A percentile compares a stretch with the other conserved stretches of the same genome.
phyloP scores from a whole-genome alignment of 2,329 filamentous ascomycete species.

The Penicillium sclerotigenum region DNA sequence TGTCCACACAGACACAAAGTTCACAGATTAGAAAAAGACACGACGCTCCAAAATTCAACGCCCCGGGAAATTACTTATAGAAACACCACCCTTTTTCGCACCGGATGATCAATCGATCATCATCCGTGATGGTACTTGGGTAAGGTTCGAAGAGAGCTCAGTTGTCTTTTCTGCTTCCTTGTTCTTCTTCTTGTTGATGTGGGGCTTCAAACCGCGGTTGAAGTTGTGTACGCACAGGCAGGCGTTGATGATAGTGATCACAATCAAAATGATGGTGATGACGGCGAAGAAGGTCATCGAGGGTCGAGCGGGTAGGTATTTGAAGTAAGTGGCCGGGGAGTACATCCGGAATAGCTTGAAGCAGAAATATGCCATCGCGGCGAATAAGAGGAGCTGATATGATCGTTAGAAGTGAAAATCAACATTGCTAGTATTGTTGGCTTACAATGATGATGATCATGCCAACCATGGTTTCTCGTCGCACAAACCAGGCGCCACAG shows the following conservation, averaged over 20 bases:
- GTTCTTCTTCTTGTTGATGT: constrained; percentile 63
- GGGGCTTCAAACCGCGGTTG: constrained; percentile 79
- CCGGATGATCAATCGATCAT: constrained; percentile 41
- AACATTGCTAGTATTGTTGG: constrained; percentile 14
- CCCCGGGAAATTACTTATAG: constrained; percentile 11
- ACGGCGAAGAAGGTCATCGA: constrained; percentile 91
- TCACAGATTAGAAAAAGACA: constrained; percentile 30
- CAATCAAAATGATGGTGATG: constrained; percentile 82
- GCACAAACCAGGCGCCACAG: constrained; percentile 78
- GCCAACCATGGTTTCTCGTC: constrained; percentile 74
- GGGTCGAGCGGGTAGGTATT: constrained; percentile 76
- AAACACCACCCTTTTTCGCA: constrained; percentile 5
- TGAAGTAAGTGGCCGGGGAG: constrained; percentile 54
- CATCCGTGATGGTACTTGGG: constrained; percentile 42
- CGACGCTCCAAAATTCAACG: constrained; percentile 18
- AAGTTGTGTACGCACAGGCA: constrained; percentile 89
- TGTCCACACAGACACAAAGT: constrained; percentile 33
- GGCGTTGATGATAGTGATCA: constrained; percentile 84
- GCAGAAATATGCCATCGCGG: constrained; percentile 88
- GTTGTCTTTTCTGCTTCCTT: constrained; percentile 48
- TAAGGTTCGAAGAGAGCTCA: constrained; percentile 40
- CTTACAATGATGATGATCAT: constrained; percentile 71
- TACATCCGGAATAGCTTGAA: constrained; percentile 99
- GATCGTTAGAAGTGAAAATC: constrained; percentile 13
- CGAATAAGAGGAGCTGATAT: constrained; percentile 70